Base-by-base conservation (phyloP, 306 rosid genomes). In the Acacia melanoxylon region DNA sequence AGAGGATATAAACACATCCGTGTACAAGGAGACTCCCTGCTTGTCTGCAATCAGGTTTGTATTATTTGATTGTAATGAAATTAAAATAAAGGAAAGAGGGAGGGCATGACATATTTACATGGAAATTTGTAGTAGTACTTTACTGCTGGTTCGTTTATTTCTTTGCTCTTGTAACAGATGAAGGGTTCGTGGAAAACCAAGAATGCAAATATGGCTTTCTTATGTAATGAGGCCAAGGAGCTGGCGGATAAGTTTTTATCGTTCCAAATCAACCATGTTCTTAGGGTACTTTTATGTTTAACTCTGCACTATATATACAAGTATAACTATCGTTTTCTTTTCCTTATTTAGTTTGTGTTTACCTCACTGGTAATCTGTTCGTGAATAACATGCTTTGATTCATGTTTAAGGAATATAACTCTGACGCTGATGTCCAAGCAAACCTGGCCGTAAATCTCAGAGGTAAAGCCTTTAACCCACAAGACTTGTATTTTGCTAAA, bases 41-140 rank as follows among this genome's bases (percentile, higher is more conserved):
- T 93, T 63, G 99, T 95, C 52, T 92, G 97, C 87, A 84, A 86
- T 86, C 99, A 95, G 97, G 99, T 95, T 89, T 82, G 92, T 80
- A 19, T 19, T 1, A 10, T 59, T 22, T 24, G 27, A 59, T 24
- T 11, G 33, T 59, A 22, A 24, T 59, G 33, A 22, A 59, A 59
- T 59, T n/a, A 59, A 11, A 20, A 65, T 67, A 0, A 17, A 49
- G 52, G 68, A 25, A 31, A 48, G 37, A 41, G 29, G 25, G 24
- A 24, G 2, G 24, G 14, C 31, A 9, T 68, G 62, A 7, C 62
- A 6, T 20, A 8, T 56, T 20, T 61, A 27, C 33, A 40, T 9
- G 49, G 52, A 17, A 16, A 80, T 44, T 62, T 69, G 41, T 37
- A 6, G 41, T 37, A 37, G 1, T 37, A 37, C 8, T 37, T 37